These are phyloP conservation scores for Metarhizium album DNA, from an alignment of 2,329 filamentous ascomycete species.

Conservation along the genomic window DNA sequence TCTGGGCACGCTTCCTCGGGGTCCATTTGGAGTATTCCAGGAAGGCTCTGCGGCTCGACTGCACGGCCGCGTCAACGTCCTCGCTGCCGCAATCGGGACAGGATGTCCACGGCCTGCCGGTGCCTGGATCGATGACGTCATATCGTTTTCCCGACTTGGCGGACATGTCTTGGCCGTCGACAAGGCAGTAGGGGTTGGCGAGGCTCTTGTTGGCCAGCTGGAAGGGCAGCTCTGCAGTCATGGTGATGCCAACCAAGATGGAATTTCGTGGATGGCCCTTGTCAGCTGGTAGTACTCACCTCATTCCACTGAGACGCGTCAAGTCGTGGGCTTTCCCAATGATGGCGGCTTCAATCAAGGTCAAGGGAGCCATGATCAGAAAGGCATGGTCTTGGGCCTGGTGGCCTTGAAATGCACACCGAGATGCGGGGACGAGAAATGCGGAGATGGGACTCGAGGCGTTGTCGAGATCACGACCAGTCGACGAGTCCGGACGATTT, in stretches of 20 bases:
- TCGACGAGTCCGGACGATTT: too few species aligned
- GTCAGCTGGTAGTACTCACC: not conserved
- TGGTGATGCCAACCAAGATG: not conserved
- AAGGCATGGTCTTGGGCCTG: too few species aligned
- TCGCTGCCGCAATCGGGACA: constrained; percentile 35
- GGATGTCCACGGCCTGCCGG: constrained; percentile 36
- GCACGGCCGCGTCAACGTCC: constrained; percentile 28
- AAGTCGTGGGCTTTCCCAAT: not conserved
- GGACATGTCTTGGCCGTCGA: constrained; percentile 35
- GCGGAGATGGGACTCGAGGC: too few species aligned
- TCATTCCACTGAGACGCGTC: not conserved
- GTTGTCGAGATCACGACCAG: too few species aligned
- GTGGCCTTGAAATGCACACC: too few species aligned
- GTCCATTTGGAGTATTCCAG: constrained; percentile 26
- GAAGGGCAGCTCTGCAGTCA: constrained; percentile 20
- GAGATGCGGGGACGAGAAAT: too few species aligned
- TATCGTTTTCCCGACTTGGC: constrained; percentile 37
- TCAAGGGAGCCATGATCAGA: too few species aligned
- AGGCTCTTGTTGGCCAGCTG: constrained; percentile 36
- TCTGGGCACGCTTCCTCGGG: constrained; percentile 23
- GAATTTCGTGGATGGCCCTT: not conserved
- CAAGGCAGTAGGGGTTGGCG: constrained; percentile 36
- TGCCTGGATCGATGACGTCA: constrained; percentile 42
- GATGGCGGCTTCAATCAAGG: too few species aligned
- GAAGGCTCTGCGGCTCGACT: constrained; percentile 26